Evolutionary conservation across 306 rosid species (phyloP), one percentile per base, ranked within the genome.

Genomic region (Prunus fruticosa): DNA sequence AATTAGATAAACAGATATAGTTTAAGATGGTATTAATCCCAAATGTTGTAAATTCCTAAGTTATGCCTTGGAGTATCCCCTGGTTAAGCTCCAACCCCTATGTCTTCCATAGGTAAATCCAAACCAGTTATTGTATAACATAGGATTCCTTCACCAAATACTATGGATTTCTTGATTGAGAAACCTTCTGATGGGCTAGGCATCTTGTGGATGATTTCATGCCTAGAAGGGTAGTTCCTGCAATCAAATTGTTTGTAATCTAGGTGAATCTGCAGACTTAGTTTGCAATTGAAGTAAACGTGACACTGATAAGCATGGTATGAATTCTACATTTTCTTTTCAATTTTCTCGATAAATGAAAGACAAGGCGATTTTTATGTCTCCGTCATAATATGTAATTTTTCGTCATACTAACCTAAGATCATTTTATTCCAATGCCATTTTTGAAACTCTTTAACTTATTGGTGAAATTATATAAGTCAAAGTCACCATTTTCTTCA

Each of bases 11-110:
- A 67, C 4, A 13, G 13, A 30, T 11, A 25, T 4, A 57, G 4
- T 56, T 11, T 45, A 56, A 52, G n/a, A 2, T 51, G 51, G 23
- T 54, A 7, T 22, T 72, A 30, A 30, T 63, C 13, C 53, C 15
- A 66, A 47, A 27, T 34, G 8, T 77, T 61, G 85, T 73, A 77
- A 61, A 77, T 72, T 38, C 70, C 82, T 2, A 67, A 64, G 81
- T 19, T 23, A 38, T n/a, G 57, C 81, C 75, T 78, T 74, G 88
- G 52, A 77, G 67, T 76, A 67, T 64, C 85, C 67, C 84, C 76
- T 34, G 13, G 13, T 3, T 47, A 38, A 58, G 64, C 72, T 58
- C 43, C 58, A 25, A 32, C 28, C 52, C 7, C 3, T 73, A 65
- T 72, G 66, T 67, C 64, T 49, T 65, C 9, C 19, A 16, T 32